phyloP scores from a whole-genome alignment of 345 rosid genomes.

The Acer negundo region DNA sequence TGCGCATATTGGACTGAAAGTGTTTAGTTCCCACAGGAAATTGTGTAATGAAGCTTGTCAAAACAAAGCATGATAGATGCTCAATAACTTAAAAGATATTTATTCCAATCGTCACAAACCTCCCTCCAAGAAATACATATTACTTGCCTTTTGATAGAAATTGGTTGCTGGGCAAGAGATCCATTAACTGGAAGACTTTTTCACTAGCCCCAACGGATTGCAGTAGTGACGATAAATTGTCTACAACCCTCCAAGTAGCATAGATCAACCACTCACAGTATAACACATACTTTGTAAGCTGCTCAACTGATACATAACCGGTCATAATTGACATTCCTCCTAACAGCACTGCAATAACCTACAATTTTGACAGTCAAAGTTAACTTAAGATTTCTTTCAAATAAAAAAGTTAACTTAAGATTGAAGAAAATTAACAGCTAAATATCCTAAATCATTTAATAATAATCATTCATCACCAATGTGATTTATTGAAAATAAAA shows the following conservation, averaged over 20 bases:
- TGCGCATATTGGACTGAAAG: background rate
- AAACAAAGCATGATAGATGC: background rate
- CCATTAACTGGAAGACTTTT: constrained; percentile 46
- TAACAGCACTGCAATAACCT: constrained; percentile 46
- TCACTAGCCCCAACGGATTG: constrained; percentile 53
- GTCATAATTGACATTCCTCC: constrained; percentile 50
- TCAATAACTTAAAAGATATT: background rate
- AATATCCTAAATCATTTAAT: background rate
- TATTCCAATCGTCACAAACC: background rate
- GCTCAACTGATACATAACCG: constrained; percentile 41
- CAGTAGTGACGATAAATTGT: constrained; percentile 39
- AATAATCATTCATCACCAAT: background rate
- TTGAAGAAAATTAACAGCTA: background rate
- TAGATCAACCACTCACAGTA: constrained; percentile 63
- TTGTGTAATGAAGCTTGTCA: constrained; percentile 8
- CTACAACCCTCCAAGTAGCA: constrained; percentile 57
- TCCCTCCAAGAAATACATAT: background rate
- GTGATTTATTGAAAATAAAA: constrained; percentile 8
- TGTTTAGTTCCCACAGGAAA: constrained; percentile 1
- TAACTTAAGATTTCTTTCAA: background rate
- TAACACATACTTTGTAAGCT: constrained; percentile 47
- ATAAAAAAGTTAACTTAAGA: background rate
- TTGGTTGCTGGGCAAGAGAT: constrained; percentile 38
- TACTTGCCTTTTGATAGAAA: constrained; percentile 42
- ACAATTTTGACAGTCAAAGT: constrained; percentile 7